Conservation (phyloP, 1,284 basidiomycete genomes). For the Rhodotorula sp. region DNA sequence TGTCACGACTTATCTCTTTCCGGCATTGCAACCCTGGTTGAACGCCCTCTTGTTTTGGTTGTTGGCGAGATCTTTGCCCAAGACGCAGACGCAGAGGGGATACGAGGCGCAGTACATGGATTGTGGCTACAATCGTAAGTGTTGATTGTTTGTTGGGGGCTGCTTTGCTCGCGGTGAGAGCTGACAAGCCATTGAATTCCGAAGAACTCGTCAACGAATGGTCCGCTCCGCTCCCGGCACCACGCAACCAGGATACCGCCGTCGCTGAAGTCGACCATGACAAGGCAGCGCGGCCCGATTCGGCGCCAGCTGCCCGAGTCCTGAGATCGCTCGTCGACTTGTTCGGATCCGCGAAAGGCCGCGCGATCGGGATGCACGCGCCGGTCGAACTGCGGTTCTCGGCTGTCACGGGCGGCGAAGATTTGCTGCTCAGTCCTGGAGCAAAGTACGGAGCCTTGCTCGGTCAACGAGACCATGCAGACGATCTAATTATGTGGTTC, state of each 20-base stretch:
- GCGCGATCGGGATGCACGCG: conserved; percentile 2
- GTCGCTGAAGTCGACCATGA: too few relatives aligned
- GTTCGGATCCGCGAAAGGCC: neutral
- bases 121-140: conserved; percentile 7
- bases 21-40: neutral
- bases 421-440: neutral
- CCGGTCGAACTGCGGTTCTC: conserved; percentile 14
- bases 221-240: conserved; percentile 3
- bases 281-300: too few relatives aligned
- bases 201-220: conserved; percentile 20
- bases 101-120: conserved; percentile 17
- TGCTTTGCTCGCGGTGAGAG: too few relatives aligned
- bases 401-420: neutral
- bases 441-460: neutral
- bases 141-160: too few relatives aligned
- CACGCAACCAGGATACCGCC: neutral
- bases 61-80: neutral
- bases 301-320: neutral
- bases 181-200: neutral
- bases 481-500: conserved; percentile 2
- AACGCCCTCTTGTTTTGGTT: conserved; percentile 6
- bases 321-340: neutral
- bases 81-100: neutral
- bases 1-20: conserved; percentile 9
- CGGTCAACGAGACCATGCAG: neutral